Conservation (phyloP, 805 yeast genomes). For the Candida schatavii region DNA sequence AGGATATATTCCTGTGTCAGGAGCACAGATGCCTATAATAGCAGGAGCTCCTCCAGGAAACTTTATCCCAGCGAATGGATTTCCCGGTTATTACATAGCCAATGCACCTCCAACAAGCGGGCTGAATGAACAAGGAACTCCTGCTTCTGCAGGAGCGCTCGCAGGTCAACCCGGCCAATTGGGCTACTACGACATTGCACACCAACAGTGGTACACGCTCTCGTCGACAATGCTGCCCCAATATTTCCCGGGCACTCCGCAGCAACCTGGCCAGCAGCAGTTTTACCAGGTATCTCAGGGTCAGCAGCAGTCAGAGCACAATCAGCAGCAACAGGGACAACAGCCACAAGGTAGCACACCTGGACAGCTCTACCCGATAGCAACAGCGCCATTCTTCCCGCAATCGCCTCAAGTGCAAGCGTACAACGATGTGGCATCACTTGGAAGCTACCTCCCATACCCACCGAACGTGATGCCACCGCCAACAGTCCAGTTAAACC, state of each 20-base stretch:
- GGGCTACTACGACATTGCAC: constrained; percentile 43
- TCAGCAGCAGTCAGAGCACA: constrained; percentile 28
- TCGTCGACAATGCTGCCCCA: constrained; percentile 32
- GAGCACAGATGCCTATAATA: neutral
- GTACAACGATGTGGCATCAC: constrained; percentile 1
- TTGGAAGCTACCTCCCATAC: constrained; percentile 7
- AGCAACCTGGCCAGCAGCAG: constrained; percentile 43
- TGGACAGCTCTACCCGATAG: neutral
- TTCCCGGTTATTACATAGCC: constrained; percentile 16
- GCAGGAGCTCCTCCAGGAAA: neutral
- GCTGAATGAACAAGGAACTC: constrained; percentile 5
- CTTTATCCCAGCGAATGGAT: constrained; percentile 6
- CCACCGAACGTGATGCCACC: constrained; percentile 5
- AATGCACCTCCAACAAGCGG: constrained; percentile 18
- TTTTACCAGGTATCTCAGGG: constrained; percentile 40
- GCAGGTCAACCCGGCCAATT: constrained; percentile 13
- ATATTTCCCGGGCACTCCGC: constrained; percentile 18
- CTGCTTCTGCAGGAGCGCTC: neutral
- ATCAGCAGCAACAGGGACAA: constrained; percentile 9
- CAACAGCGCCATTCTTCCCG: constrained; percentile 1
- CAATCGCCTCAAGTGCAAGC: constrained; percentile 4
- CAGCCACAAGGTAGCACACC: constrained; percentile 7
- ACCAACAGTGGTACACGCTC: constrained; percentile 41
- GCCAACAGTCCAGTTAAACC: constrained; percentile 1
- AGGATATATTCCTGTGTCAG: constrained; percentile 7